Conservation (phyloP, 1,139 yeast species). For the Yamadazyma sp. region DNA sequence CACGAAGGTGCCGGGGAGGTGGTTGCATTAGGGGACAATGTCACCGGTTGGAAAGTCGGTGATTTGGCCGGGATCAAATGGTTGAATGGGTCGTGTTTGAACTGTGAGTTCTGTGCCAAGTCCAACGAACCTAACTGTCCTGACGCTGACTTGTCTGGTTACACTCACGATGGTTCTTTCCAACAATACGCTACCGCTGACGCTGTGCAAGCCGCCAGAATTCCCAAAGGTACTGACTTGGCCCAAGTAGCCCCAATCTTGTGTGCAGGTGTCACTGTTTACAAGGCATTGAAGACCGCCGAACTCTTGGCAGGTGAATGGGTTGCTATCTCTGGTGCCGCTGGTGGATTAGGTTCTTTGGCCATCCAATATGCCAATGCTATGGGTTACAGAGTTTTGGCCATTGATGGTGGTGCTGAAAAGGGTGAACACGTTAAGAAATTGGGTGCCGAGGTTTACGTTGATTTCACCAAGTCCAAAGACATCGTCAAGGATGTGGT, state of each 20-base stretch:
- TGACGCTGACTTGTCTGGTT: conserved; percentile 69
- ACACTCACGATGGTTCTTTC: conserved; percentile 80
- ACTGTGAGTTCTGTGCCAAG: conserved; percentile 67
- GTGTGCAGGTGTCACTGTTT: conserved; percentile 82
- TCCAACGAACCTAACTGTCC: conserved; percentile 69
- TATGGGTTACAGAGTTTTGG: conserved; percentile 72
- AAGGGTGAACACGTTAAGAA: conserved; percentile 56
- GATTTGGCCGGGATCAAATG: conserved; percentile 75
- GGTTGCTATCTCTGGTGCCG: conserved; percentile 80
- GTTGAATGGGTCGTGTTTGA: conserved; percentile 71
- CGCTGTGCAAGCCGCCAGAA: conserved; percentile 80
- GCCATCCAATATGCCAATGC: conserved; percentile 76
- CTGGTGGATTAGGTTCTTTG: conserved; percentile 75
- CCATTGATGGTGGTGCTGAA: conserved; percentile 74
- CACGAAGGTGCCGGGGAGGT: conserved; percentile 85
- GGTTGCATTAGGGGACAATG: conserved; percentile 68
- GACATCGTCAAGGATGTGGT: conserved; percentile 57
- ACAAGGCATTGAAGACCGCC: conserved; percentile 75
- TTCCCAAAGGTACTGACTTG: conserved; percentile 69
- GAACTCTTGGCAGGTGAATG: conserved; percentile 65
- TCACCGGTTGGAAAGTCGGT: conserved; percentile 66
- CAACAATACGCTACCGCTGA: conserved; percentile 82
- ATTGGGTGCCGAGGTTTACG: conserved; percentile 66
- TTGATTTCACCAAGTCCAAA: conserved; percentile 61
- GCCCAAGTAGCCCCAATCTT: conserved; percentile 76